These are phyloP conservation scores for Coccomyxa subellipsoidea DNA, from an alignment of 163 green algal species.

Conservation along the genomic window DNA sequence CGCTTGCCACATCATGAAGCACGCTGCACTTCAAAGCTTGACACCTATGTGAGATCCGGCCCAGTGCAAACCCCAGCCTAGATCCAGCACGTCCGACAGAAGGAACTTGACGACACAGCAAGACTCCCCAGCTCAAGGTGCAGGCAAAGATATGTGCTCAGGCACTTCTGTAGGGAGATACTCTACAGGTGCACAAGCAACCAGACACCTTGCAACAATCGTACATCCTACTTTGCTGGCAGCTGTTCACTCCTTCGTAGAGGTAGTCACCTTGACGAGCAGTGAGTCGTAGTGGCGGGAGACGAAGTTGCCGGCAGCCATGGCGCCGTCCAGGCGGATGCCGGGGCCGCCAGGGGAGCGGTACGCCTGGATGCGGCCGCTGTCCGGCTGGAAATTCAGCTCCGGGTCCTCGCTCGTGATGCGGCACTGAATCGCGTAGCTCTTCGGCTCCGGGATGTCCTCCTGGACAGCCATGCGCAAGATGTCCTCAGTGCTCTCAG, in stretches of 20 bases:
- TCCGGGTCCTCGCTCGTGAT: constrained; percentile 87
- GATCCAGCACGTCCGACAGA: too few species aligned
- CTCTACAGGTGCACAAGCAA: too few species aligned
- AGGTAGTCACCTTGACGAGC: constrained; percentile 85
- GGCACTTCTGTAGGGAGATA: too few species aligned
- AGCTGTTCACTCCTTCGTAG: too few species aligned
- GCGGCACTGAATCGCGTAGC: constrained; percentile 88
- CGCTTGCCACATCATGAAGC: too few species aligned
- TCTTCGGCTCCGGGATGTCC: constrained; percentile 55
- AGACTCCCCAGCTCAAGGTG: neutral
- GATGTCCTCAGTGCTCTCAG: neutral
- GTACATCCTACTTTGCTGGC: neutral
- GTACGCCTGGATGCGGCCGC: constrained; percentile 72
- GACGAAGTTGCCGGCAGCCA: constrained; percentile 79
- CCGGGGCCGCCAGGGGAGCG: constrained; percentile 78
- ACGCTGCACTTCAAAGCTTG: too few species aligned
- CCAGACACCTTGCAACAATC: neutral
- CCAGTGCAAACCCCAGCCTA: too few species aligned
- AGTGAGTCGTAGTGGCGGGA: constrained; percentile 88
- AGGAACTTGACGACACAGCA: too few species aligned
- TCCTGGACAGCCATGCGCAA: neutral
- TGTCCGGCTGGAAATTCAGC: constrained; percentile 83
- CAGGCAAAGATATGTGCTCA: too few species aligned
- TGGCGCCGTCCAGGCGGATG: constrained; percentile 84
- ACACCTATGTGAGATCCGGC: too few species aligned